Evolutionary conservation across 2,329 filamentous ascomycete species (phyloP), one percentile per base, ranked within the genome.

Genomic region (Colletotrichum tofieldiae): DNA sequence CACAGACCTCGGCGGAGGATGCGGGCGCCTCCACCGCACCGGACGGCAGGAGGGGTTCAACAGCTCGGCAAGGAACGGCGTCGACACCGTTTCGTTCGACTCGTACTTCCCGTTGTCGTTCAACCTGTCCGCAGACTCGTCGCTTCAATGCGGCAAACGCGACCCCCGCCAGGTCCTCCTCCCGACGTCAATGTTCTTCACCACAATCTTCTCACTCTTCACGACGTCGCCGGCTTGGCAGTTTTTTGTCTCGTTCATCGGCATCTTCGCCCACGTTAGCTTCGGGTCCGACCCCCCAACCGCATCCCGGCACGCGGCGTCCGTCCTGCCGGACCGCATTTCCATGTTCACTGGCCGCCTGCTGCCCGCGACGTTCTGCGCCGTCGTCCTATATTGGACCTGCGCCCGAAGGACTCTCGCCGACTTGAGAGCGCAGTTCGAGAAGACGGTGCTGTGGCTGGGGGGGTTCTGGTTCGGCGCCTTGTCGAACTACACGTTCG

Each of bases 401-500:
- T 90, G 91, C 65, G 89, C 96, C 7, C 87, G 90, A 4, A 92
- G 93, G 55, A 91, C 93, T 0, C 88, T 98, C 35, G 82, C 81
- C 1, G 92, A 91, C 1, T 87, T 98, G 2, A 92, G 90, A 0
- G 94, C 95, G 0, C 95, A 98, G 79, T 77, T 98, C 54, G 96
- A 98, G 78, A 98, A 97, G 86, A 94, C 94, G 0, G 82, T 98
- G 2, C 86, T 98, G 41, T 98, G 95, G 93, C 86, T 98, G 0
- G 95, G 95, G 0, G 92, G 91, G 9, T 95, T 93, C 79, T 98
- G 97, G 93, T 90, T 98, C 54, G 96, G 95, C 23, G 92, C 94
- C 1, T 83, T 99, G 76, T 96, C 96, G 78, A 98, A 98, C 82
- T 97, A 98, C 82, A 98, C 96, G 0, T 94, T 99, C 77, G 93